A percentile compares a stretch with the other conserved stretches of the same genome.
These are phyloP conservation scores for Boletus bicolor DNA, from an alignment of 768 basidiomycete species.

Conservation along the genomic window DNA sequence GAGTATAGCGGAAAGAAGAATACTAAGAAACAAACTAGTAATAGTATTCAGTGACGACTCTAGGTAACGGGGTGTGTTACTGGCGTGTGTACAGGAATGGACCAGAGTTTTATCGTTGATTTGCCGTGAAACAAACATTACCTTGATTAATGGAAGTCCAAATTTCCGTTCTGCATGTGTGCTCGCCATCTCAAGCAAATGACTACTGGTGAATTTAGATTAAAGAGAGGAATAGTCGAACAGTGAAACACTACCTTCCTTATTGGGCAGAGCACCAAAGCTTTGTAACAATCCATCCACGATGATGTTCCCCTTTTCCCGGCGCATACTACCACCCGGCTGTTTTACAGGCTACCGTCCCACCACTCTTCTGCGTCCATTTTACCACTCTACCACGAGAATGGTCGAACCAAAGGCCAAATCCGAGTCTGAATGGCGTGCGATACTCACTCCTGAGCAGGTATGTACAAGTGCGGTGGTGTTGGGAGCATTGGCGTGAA, in stretches of 20 bases:
- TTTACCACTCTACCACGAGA: conserved; percentile 4
- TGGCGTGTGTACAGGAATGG: too few relatives aligned
- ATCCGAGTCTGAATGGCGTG: conserved; percentile 80
- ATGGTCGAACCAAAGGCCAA: conserved; percentile 36
- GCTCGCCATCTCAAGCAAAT: too few relatives aligned
- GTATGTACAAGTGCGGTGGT: conserved; percentile 37
- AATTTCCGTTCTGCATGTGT: too few relatives aligned
- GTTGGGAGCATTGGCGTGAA: neutral
- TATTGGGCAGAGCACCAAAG: neutral
- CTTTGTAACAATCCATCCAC: neutral
- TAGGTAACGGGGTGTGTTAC: too few relatives aligned
- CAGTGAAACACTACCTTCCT: conserved; percentile 7
- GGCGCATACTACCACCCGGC: neutral
- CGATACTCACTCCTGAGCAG: conserved; percentile 77
- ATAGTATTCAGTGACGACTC: too few relatives aligned
- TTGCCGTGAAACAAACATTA: too few relatives aligned
- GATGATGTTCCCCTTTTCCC: neutral
- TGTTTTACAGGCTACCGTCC: neutral
- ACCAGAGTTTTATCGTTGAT: too few relatives aligned
- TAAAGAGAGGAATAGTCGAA: too few relatives aligned
- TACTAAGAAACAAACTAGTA: too few relatives aligned
- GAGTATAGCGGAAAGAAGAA: too few relatives aligned
- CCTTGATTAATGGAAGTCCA: too few relatives aligned
- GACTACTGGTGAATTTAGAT: too few relatives aligned
- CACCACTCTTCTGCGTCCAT: neutral